These are phyloP conservation scores for Pythium folliculosum DNA, from an alignment of 352 stramenopile genomes.

Conservation along the genomic window DNA sequence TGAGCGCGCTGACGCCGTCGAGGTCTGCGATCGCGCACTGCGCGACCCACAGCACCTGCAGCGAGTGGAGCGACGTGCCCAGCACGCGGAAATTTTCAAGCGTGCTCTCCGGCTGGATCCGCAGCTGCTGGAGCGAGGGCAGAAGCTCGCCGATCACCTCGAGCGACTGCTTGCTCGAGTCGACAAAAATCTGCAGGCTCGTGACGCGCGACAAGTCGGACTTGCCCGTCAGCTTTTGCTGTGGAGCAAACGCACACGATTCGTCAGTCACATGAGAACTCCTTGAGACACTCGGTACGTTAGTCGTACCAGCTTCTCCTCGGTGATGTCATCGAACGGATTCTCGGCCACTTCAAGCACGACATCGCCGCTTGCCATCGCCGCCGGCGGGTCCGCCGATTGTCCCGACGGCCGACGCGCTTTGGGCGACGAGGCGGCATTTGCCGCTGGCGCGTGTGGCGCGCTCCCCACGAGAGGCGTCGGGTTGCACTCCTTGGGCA, in stretches of 20 bases:
- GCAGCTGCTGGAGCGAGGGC: slow-evolving; percentile 67
- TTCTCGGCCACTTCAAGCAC: slow-evolving; percentile 44
- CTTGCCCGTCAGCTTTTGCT: slow-evolving; percentile 66
- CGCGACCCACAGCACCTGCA: slow-evolving; percentile 68
- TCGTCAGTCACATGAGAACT: not conserved
- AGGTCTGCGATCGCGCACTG: slow-evolving; percentile 75
- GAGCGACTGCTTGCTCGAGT: slow-evolving; percentile 80
- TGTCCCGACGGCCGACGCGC: slow-evolving; percentile 7
- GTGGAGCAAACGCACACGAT: not conserved
- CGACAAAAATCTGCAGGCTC: slow-evolving; percentile 63
- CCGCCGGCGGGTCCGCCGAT: not conserved
- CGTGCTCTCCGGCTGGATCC: slow-evolving; percentile 53
- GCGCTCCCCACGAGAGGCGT: slow-evolving; percentile 35
- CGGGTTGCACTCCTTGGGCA: slow-evolving; percentile 73
- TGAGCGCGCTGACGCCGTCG: slow-evolving; percentile 83
- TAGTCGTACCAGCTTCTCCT: slow-evolving; percentile 65
- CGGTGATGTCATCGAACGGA: slow-evolving; percentile 78
- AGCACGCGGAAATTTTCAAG: slow-evolving; percentile 82
- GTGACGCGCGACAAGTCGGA: slow-evolving; percentile 60
- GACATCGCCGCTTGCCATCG: not conserved
- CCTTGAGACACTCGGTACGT: too few relatives aligned
- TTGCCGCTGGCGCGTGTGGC: not conserved
- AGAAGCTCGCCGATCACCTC: slow-evolving; percentile 80
- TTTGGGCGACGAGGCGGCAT: slow-evolving; percentile 28
- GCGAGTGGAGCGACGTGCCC: slow-evolving; percentile 69